A percentile compares a stretch with the other conserved stretches of the same genome.
Evolutionary conservation across 345 rosid genomes (phyloP).

Genomic region (Salix viminalis): DNA sequence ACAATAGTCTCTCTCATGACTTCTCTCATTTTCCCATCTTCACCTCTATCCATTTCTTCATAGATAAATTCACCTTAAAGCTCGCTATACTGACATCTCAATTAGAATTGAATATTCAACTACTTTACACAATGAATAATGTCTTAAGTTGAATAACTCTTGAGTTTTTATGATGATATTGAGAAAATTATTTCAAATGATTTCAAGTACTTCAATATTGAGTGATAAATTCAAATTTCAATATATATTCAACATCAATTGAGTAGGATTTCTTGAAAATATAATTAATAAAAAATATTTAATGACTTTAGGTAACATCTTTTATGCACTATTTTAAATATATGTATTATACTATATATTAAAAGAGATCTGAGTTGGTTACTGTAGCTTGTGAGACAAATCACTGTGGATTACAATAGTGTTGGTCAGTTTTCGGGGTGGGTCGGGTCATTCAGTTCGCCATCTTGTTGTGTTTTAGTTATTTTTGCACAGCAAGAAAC

Average conservation of each 20-base stretch:
- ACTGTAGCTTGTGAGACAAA: no score
- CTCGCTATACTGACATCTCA: not conserved
- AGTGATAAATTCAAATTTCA: not conserved
- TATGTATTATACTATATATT: not conserved
- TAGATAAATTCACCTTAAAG: no score
- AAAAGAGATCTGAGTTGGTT: no score
- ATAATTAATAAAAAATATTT: not conserved
- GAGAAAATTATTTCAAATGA: constrained; percentile 9
- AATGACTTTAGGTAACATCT: no score
- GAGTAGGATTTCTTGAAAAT: not conserved
- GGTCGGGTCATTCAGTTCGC: no score
- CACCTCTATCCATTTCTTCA: not conserved
- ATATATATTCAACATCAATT: not conserved
- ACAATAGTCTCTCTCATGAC: no score
- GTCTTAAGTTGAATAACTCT: constrained; percentile 4
- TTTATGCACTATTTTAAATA: not conserved
- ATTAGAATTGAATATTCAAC: constrained; percentile 3
- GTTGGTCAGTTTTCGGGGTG: no score
- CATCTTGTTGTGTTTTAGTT: no score
- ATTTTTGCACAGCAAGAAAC: no score
- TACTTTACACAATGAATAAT: constrained; percentile 2
- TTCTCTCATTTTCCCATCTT: not conserved
- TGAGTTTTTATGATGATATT: not conserved
- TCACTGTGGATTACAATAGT: no score
- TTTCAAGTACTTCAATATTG: not conserved